Evolutionary conservation across 345 rosid genomes (phyloP).

Genomic region (Bretschneidera sinensis): DNA sequence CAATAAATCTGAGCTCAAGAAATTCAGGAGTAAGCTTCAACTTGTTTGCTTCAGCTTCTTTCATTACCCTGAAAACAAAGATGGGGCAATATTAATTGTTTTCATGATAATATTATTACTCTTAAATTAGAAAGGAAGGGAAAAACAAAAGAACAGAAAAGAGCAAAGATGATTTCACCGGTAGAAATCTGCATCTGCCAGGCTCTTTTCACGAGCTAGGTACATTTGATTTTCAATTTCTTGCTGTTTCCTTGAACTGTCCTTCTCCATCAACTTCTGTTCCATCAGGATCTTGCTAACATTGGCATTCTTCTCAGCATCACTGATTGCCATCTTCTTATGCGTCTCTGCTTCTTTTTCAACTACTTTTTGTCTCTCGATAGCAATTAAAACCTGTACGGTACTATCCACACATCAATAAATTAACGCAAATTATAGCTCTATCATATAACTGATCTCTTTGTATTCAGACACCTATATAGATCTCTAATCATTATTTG

Average conservation of each 20-base stretch:
- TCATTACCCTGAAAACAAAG: constrained; percentile 41
- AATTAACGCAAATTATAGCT: background rate
- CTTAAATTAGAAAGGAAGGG: background rate
- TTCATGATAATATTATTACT: background rate
- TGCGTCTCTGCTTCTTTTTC: constrained; percentile 90
- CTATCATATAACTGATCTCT: background rate
- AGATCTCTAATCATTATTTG: background rate
- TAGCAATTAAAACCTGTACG: constrained; percentile 78
- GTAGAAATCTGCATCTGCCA: constrained; percentile 80
- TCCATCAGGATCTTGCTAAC: constrained; percentile 85
- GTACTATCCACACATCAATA: background rate
- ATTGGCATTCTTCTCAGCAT: constrained; percentile 81
- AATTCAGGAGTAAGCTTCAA: constrained; percentile 83
- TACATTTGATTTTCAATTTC: constrained; percentile 86
- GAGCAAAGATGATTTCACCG: constrained; percentile 35
- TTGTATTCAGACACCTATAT: background rate
- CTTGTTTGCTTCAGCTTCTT: constrained; percentile 91
- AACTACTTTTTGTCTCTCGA: constrained; percentile 76
- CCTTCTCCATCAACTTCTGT: constrained; percentile 85
- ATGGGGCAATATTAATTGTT: constrained; percentile 9
- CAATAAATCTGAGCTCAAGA: constrained; percentile 85
- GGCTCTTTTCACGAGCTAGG: constrained; percentile 70
- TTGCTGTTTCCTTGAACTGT: constrained; percentile 65
- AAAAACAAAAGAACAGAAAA: constrained; percentile 3
- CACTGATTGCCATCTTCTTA: constrained; percentile 88